A percentile compares a stretch with the other conserved stretches of the same genome.
Conservation (phyloP, 225 moss, liverwort and hornwort genomes). For the Bryum argenteum region DNA sequence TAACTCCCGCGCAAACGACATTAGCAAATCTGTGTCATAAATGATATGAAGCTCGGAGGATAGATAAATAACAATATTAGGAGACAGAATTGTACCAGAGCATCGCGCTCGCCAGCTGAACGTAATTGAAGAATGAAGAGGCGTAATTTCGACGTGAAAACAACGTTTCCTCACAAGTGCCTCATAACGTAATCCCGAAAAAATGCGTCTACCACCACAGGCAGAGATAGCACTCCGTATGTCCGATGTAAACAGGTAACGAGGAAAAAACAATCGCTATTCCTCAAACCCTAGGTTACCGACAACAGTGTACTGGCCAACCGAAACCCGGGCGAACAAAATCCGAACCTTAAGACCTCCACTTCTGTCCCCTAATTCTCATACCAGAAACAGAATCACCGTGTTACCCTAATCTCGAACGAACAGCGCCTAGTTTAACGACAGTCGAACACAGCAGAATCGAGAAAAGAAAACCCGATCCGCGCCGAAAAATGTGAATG, state of each 20-base stretch:
- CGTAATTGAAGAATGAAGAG: conserved; percentile 5
- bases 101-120: conserved; percentile 15
- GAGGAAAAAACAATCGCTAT: neutral
- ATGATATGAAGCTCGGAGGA: neutral
- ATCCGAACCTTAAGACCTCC: neutral
- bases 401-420: neutral
- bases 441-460: neutral
- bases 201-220: neutral
- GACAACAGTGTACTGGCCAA: neutral
- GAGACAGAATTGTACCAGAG: conserved; percentile 1
- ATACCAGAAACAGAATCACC: neutral
- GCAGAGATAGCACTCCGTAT: neutral
- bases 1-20: neutral
- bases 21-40: neutral
- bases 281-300: conserved; percentile 21
- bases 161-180: conserved; percentile 14
- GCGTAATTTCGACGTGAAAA: neutral
- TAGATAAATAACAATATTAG: neutral
- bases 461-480: neutral
- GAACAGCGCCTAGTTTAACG: neutral
- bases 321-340: neutral
- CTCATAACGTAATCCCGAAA: neutral
- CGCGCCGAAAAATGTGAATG: neutral
- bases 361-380: neutral
- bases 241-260: neutral